Conservation (phyloP, 169 alveolate genomes). For the Cyclospora cayetanensis region DNA sequence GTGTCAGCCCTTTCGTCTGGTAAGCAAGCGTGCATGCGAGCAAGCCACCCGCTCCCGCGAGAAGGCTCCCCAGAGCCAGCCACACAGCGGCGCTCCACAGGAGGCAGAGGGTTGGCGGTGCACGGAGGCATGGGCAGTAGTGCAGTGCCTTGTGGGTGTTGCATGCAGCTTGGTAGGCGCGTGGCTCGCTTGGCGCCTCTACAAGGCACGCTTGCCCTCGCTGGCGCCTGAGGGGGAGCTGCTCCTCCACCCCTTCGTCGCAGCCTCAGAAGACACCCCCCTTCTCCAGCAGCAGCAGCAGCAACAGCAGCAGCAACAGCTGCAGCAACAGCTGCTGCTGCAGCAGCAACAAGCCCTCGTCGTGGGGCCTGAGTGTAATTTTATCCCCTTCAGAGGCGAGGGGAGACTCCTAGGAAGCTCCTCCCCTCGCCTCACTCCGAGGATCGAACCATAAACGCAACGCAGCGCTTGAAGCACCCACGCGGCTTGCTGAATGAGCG, state of each 20-base stretch:
- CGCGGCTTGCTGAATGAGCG: neutral
- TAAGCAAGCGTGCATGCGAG: neutral
- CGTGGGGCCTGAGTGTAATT: constrained; percentile 18
- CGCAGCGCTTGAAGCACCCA: neutral
- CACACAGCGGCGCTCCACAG: neutral
- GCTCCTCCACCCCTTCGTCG: neutral
- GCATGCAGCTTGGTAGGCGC: constrained; percentile 31
- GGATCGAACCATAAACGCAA: neutral
- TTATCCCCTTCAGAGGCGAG: constrained; percentile 34
- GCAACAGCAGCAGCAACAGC: neutral
- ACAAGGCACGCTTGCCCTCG: neutral
- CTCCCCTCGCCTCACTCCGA: no score
- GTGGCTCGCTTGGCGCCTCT: constrained; percentile 63
- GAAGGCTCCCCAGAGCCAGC: neutral
- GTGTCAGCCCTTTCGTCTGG: constrained; percentile 63
- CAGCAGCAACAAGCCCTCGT: constrained; percentile 1
- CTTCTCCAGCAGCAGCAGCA: constrained; percentile 41
- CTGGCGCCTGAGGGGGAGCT: neutral
- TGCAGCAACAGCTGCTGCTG: neutral
- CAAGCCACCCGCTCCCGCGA: no score
- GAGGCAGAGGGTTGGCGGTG: no score
- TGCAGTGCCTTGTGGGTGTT: neutral
- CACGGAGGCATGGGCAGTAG: no score
- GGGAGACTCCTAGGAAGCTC: constrained; percentile 15
- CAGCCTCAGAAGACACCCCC: neutral